Evolutionary conservation across 2,329 filamentous ascomycete genomes (phyloP), one percentile per base, ranked within the genome.

Genomic region (Rhytidhysteron rufulum): DNA sequence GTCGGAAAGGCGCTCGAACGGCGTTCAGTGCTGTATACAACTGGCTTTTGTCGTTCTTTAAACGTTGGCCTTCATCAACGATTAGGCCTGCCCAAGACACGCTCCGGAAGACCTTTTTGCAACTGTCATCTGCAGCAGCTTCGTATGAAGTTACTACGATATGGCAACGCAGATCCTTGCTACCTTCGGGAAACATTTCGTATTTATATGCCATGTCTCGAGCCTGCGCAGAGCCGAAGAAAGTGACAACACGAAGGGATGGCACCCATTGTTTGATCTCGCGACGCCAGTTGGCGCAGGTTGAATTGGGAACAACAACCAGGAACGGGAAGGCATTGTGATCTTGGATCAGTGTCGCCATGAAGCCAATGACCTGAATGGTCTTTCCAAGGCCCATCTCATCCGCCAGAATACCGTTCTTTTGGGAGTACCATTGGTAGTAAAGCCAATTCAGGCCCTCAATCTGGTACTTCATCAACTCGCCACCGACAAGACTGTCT

Each of bases 351-450:
- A 97, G 68, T 1, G 84, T 82, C 1, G 86, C 82, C 44, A 97
- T 77, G 47, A 95, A 79, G 3, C 83, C 80, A 44, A 97, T 86
- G 38, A 96, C 82, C 61, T 98, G 93, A 22, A 98, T 88, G 0
- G 93, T 98, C 70, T 98, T 98, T 22, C 93, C 93, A 2, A 98
- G 78, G 30, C 93, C 93, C 93, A 98, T 98, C 60, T 98, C 93
- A 58, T 98, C 93, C 0, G 93, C 93, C 5, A 97, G 77, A 43
- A 97, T 91, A 20, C 89, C 86, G 55, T 93, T 97, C 57, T 86
- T 83, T 51, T 83, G 76, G 37, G 79, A 74, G 54, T 89, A 86
- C 73, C 88, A 97, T 58, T 93, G 93, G 62, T 86, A 90, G 43
- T 95, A 83, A 2, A 98, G 78, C 90, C 93, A 98, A 55, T 97